Base-by-base conservation (phyloP, 2,329 filamentous ascomycete species). In the Neofusicoccum sp. region DNA sequence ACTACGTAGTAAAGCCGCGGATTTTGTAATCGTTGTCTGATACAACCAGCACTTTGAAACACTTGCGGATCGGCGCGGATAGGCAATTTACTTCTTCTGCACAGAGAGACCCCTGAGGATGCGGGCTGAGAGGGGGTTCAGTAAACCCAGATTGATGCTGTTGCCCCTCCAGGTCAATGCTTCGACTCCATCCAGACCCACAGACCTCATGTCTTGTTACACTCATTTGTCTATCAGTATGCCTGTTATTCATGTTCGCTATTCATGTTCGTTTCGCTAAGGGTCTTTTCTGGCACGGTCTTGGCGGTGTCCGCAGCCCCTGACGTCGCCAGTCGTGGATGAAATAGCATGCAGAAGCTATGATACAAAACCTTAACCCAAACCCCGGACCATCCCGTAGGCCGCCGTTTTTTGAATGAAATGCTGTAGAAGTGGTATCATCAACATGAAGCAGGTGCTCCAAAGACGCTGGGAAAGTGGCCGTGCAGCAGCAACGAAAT, bases 371-470 rank as follows among this genome's bases (percentile, higher is more conserved):
- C 54, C 54, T 37, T 22, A 8, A 22, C 7, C 29, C 39, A n/a
- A 36, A 45, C 22, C 14, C 34, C 37, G 14, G 8, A n/a, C 5
- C 31, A n/a, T 16, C 9, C 52, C 52, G 11, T 12, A 28, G 6
- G 9, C 31, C 29, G 39, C 54, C 31, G n/a, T 45, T 12, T n/a
- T 58, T 58, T 45, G 14, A 36, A 31, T 16, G 4, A 34, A 45
- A 36, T 58, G 36, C 54, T 58, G 37, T 34, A 45, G 41, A 44
- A 45, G 45, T 58, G 54, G 54, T 58, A 58, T 58, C 54, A 58
- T 58, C 39, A 58, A 58, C 22, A 58, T 22, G 41, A 12, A 47
- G 54, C 54, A 22, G 28, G 16, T 45, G n/a, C 31, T 36, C 54
- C 54, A 58, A 45, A 58, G 39, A 58, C 41, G 54, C 54, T 45